Conservation (phyloP, 345 rosid species). For the Corchorus capsularis region DNA sequence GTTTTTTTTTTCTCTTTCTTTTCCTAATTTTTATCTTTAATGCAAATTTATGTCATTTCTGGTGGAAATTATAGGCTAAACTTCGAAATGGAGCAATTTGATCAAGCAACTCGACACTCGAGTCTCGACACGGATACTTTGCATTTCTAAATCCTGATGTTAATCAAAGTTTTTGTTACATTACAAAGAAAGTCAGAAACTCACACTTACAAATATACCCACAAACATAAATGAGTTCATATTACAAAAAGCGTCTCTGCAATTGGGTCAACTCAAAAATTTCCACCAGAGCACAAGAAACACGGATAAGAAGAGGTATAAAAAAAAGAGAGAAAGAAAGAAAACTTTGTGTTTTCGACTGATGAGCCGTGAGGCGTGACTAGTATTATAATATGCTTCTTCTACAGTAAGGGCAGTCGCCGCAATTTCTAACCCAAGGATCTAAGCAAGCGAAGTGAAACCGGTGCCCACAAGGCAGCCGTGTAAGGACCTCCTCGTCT, state of each 20-base stretch:
- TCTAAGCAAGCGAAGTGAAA: conserved; percentile 78
- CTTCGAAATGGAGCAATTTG: too few relatives aligned
- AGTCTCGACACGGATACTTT: background rate
- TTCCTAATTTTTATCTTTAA: too few relatives aligned
- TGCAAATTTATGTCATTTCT: too few relatives aligned
- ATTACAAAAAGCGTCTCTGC: background rate
- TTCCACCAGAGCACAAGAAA: background rate
- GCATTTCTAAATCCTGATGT: background rate
- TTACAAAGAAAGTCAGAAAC: background rate
- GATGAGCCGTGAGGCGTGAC: background rate
- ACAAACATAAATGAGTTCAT: background rate
- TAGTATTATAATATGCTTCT: conserved; percentile 36
- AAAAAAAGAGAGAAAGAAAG: background rate
- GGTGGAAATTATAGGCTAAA: too few relatives aligned
- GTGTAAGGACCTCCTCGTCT: conserved; percentile 58
- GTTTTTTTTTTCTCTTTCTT: too few relatives aligned
- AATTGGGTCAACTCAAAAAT: background rate
- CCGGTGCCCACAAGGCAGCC: conserved; percentile 66
- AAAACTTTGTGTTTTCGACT: conserved; percentile 9
- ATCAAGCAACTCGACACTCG: too few relatives aligned
- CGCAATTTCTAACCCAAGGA: conserved; percentile 89
- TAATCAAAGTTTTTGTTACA: background rate
- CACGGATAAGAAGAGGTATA: too few relatives aligned
- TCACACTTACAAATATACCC: background rate
- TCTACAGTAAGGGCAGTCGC: conserved; percentile 94